Evolutionary conservation across 106 monocot species (phyloP).

Genomic region (Acorus gramineus): DNA sequence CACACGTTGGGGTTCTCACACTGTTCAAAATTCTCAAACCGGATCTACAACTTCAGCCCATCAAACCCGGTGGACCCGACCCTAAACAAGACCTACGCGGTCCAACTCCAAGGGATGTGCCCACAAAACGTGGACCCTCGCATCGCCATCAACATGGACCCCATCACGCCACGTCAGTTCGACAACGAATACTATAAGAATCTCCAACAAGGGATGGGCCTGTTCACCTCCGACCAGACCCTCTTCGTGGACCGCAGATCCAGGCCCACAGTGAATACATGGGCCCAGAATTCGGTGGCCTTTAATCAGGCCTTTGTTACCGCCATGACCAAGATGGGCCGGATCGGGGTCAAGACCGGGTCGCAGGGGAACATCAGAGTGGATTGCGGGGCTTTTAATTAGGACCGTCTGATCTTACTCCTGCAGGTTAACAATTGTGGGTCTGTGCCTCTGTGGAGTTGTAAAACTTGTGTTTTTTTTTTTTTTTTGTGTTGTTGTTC

Average conservation of each 20-base stretch:
- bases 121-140: conserved; percentile 33
- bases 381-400: conserved; percentile 44
- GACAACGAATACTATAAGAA: conserved; percentile 78
- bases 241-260: conserved; percentile 52
- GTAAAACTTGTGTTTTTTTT: no score
- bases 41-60: conserved; percentile 45
- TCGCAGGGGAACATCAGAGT: conserved; percentile 50
- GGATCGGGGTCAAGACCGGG: conserved; percentile 65
- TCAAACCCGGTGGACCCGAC: conserved; percentile 40
- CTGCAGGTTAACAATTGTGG: no score
- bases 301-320: conserved; percentile 44
- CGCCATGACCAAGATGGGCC: conserved; percentile 63
- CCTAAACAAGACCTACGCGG: conserved; percentile 45
- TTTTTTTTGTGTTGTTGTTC: no score
- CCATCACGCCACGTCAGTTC: conserved; percentile 44
- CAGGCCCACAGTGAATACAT: conserved; percentile 40
- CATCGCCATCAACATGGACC: conserved; percentile 48
- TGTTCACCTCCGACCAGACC: conserved; percentile 64
- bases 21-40: conserved; percentile 39
- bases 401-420: neutral
- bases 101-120: conserved; percentile 39
- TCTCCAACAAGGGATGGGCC: conserved; percentile 50
- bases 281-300: conserved; percentile 25
- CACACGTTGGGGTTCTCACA: conserved; percentile 75
- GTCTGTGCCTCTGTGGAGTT: no score